These are phyloP conservation scores for Populus davidiana DNA, from an alignment of 345 rosid species.

Conservation along the genomic window DNA sequence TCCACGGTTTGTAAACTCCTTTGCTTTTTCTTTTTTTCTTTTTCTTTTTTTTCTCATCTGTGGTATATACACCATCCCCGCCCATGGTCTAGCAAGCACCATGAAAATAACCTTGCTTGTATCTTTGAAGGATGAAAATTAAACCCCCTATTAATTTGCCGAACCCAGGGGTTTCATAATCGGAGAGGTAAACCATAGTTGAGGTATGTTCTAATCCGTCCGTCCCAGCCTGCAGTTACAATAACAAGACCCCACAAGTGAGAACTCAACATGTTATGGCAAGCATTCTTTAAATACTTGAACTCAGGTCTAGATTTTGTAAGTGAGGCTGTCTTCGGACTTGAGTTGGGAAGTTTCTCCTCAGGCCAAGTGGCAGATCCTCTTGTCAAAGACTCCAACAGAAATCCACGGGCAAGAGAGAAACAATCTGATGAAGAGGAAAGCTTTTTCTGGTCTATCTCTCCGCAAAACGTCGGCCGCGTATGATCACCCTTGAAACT, in stretches of 20 bases:
- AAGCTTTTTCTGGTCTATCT: constrained; percentile 30
- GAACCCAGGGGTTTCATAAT: constrained; percentile 22
- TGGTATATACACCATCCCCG: background rate
- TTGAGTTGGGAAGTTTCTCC: constrained; percentile 56
- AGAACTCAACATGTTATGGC: constrained; percentile 46
- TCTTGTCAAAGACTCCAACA: constrained; percentile 41
- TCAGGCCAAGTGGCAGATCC: constrained; percentile 81
- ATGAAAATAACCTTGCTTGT: background rate
- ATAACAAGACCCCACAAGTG: constrained; percentile 67
- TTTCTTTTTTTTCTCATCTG: background rate
- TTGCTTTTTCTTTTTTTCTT: no score
- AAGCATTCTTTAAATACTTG: constrained; percentile 59
- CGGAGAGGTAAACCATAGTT: constrained; percentile 70
- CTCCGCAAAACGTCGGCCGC: constrained; percentile 28
- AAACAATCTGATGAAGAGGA: constrained; percentile 48
- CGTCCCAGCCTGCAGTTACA: constrained; percentile 76
- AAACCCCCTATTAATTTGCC: background rate
- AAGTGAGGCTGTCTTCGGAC: constrained; percentile 29
- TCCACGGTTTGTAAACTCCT: background rate
- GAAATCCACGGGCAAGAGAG: constrained; percentile 42
- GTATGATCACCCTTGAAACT: constrained; percentile 1
- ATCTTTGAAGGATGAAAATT: background rate
- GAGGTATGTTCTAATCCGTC: constrained; percentile 61
- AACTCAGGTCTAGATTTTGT: constrained; percentile 46
- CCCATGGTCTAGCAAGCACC: background rate